These are phyloP conservation scores for Gastrodia elata DNA, from an alignment of 106 monocot species.

Conservation along the genomic window DNA sequence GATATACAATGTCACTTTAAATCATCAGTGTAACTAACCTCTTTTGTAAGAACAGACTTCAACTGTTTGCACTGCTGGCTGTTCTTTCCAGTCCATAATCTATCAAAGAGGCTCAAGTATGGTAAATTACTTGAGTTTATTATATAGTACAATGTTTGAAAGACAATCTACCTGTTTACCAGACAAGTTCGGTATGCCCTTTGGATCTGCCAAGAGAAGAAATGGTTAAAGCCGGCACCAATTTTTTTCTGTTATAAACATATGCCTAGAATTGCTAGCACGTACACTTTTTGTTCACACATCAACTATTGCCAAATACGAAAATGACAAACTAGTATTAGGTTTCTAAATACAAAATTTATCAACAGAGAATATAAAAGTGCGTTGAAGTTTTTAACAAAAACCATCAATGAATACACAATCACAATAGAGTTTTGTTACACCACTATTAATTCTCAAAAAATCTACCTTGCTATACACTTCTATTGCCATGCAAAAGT, in stretches of 20 bases:
- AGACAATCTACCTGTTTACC: conserved; percentile 32
- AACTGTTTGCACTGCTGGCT: conserved; percentile 41
- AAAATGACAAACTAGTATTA: neutral
- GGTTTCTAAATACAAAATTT: neutral
- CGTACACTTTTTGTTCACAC: neutral
- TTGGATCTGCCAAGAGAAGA: conserved; percentile 28
- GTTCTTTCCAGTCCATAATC: conserved; percentile 64
- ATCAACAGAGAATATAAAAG: neutral
- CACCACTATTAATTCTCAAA: neutral
- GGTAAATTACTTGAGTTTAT: neutral
- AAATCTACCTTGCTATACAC: neutral
- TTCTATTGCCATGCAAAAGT: neutral
- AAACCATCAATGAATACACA: neutral
- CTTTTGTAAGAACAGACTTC: conserved; percentile 65
- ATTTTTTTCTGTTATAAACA: neutral
- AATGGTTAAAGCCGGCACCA: neutral
- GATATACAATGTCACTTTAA: neutral
- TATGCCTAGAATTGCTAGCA: neutral
- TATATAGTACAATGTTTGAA: neutral
- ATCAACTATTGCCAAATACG: neutral
- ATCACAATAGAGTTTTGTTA: neutral
- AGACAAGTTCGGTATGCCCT: conserved; percentile 16
- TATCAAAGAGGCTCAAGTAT: conserved; percentile 8
- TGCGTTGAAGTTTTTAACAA: neutral
- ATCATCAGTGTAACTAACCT: conserved; percentile 31